These are phyloP conservation scores for Wallacemonas sp. DNA, from an alignment of 208 protist species.

Conservation along the genomic window DNA sequence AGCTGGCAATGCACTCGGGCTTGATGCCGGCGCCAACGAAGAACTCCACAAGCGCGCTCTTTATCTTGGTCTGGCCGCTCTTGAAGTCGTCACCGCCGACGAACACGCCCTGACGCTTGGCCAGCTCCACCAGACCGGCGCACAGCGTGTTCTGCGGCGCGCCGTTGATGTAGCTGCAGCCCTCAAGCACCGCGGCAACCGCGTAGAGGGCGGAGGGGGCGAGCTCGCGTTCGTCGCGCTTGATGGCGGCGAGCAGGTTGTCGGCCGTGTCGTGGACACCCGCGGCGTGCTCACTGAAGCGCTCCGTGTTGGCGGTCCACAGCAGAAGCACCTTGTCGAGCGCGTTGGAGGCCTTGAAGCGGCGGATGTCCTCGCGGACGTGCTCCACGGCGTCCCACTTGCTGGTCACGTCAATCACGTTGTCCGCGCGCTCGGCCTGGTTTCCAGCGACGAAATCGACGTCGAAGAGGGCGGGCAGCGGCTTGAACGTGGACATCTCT, in stretches of 20 bases:
- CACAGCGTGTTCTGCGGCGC: slow-evolving; percentile 99
- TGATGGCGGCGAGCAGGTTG: slow-evolving; percentile 93
- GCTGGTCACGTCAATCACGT: slow-evolving; percentile 86
- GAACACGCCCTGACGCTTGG: slow-evolving; percentile 84
- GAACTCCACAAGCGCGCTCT: slow-evolving; percentile 98
- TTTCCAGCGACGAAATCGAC: slow-evolving; percentile 98
- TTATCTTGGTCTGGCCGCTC: slow-evolving; percentile 99
- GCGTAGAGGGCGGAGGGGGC: slow-evolving; percentile 97
- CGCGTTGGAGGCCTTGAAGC: slow-evolving; percentile 84
- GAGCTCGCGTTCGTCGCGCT: slow-evolving; percentile 88
- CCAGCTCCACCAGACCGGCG: slow-evolving; percentile 94
- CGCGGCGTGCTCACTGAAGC: slow-evolving; percentile 90
- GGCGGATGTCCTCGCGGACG: slow-evolving; percentile 95
- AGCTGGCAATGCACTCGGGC: slow-evolving; percentile 83
- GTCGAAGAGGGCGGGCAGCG: slow-evolving; percentile 96
- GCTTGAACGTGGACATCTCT: slow-evolving; percentile 90
- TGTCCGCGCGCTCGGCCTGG: slow-evolving; percentile 97
- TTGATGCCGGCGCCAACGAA: slow-evolving; percentile 94
- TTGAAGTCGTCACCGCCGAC: slow-evolving; percentile 99
- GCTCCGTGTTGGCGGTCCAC: slow-evolving; percentile 99
- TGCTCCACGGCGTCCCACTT: slow-evolving; percentile 95
- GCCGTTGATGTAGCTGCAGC: slow-evolving; percentile 98
- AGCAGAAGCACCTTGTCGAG: slow-evolving; percentile 98
- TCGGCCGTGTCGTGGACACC: slow-evolving; percentile 97
- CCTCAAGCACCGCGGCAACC: slow-evolving; percentile 96